Evolutionary conservation across 306 rosid genomes (phyloP), one percentile per base, ranked within the genome.

Genomic region (Prunus fruticosa): DNA sequence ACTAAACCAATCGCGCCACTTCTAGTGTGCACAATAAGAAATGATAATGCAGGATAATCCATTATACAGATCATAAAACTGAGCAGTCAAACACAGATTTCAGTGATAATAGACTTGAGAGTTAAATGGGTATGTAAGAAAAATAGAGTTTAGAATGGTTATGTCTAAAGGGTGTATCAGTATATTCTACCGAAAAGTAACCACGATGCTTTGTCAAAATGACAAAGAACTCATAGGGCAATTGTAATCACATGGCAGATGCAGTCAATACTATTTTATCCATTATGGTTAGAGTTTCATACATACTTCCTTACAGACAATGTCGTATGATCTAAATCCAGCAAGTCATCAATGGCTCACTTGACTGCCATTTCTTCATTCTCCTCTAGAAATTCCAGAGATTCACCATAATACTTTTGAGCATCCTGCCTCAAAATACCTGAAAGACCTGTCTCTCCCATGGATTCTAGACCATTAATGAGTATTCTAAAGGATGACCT

Each of bases 401-500:
- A 80, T 51, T 82, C 83, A 12, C 91, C 87, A 72, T 82, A 80
- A 38, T 25, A 41, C 56, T 71, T 56, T 60, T 82, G 82, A 70
- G 88, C 88, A 51, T 82, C 88, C 71, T 61, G 78, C 78, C 81
- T 87, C 72, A 87, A 63, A 58, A 51, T 30, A 77, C 64, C 78
- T 28, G 74, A 74, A 67, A 20, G 1, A 72, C 15, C 78, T 28
- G 78, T 69, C 68, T 80, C 87, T 67, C 74, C 87, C 72, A 32
- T 62, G 30, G 85, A 71, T 65, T 87, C 91, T 74, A 84, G 74
- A 58, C 87, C 85, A 41, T 69, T 71, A 18, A 84, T 67, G 16
- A 84, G 74, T 61, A 78, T 68, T 76, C 70, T 82, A 56, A 82
- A 82, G 46, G 85, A 78, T 56, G 78, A 49, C 79, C 84, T 84